Percentiles rank a stretch among this genome's conserved stretches.
Evolutionary conservation across 1,284 basidiomycete species (phyloP).

Genomic region (Ustilago curta): DNA sequence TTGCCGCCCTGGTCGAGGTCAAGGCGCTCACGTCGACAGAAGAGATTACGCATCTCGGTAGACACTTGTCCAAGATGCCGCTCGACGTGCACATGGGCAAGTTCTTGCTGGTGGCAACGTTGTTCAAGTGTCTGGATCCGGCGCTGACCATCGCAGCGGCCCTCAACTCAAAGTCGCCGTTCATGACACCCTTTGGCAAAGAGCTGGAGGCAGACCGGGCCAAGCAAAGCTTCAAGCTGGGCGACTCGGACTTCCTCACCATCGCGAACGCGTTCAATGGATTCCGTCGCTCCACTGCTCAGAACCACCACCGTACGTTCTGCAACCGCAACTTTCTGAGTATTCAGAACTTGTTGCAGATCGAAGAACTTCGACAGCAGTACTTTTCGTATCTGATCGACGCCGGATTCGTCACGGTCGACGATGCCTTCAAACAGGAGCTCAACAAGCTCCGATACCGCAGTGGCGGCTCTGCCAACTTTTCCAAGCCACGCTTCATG

Average conservation of each 20-base stretch:
- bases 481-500: conserved; percentile 78
- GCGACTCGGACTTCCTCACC: conserved; percentile 96
- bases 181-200: conserved; percentile 83
- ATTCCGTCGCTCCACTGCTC: conserved; percentile 85
- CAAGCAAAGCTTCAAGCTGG: conserved; percentile 82
- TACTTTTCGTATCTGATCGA: conserved; percentile 84
- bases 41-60: conserved; percentile 95
- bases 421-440: conserved; percentile 77
- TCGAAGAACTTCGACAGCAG: conserved; percentile 95
- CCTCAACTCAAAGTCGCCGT: conserved; percentile 92
- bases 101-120: conserved; percentile 85
- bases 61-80: conserved; percentile 89
- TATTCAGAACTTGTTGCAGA: conserved; percentile 90
- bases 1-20: conserved; percentile 90
- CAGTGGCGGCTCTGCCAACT: conserved; percentile 69
- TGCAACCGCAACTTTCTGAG: conserved; percentile 88
- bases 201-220: conserved; percentile 88
- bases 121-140: conserved; percentile 92
- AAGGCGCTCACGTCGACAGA: conserved; percentile 85
- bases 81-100: conserved; percentile 97
- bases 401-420: conserved; percentile 83
- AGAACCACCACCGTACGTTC: conserved; percentile 73
- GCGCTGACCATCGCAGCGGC: conserved; percentile 93
- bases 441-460: conserved; percentile 75
- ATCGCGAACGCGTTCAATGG: conserved; percentile 89